A percentile compares a stretch with the other conserved stretches of the same genome.
Evolutionary conservation across 2,329 filamentous ascomycete species (phyloP).

Genomic region (Gliomastix tumulicola): DNA sequence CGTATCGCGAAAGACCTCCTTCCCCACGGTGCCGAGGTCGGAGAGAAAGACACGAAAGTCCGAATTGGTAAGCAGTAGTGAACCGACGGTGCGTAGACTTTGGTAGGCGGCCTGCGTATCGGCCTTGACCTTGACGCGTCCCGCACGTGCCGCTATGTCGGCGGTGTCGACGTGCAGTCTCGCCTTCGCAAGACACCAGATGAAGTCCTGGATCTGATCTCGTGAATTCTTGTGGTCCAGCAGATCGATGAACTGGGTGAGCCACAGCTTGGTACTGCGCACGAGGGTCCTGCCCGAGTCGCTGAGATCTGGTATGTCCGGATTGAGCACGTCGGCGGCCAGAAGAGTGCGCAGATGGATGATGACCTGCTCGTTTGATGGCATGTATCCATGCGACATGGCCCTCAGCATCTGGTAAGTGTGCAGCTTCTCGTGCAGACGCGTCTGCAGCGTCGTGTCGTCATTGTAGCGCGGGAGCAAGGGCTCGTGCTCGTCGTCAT

Average conservation of each 20-base stretch:
- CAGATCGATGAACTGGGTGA: constrained; percentile 76
- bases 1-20: constrained; percentile 82
- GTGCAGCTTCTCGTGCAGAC: constrained; percentile 84
- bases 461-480: constrained; percentile 78
- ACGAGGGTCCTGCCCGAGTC: constrained; percentile 68
- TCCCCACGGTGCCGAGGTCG: constrained; percentile 70
- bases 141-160: constrained; percentile 17
- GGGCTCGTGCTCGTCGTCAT: constrained; percentile 63
- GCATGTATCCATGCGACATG: constrained; percentile 79
- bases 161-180: constrained; percentile 38
- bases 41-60: constrained; percentile 84
- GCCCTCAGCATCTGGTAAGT: constrained; percentile 88
- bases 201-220: constrained; percentile 86
- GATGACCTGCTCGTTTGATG: constrained; percentile 78
- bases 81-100: constrained; percentile 76
- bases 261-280: constrained; percentile 64
- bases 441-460: constrained; percentile 70
- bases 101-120: constrained; percentile 49
- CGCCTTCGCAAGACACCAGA: constrained; percentile 79
- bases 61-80: constrained; percentile 79
- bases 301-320: constrained; percentile 62
- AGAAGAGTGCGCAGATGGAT: constrained; percentile 74
- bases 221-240: constrained; percentile 73
- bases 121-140: constrained; percentile 21
- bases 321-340: constrained; percentile 70